Evolutionary conservation across 169 alveolate species (phyloP), one percentile per base, ranked within the genome.

Genomic region (Plasmodium falciparum): DNA sequence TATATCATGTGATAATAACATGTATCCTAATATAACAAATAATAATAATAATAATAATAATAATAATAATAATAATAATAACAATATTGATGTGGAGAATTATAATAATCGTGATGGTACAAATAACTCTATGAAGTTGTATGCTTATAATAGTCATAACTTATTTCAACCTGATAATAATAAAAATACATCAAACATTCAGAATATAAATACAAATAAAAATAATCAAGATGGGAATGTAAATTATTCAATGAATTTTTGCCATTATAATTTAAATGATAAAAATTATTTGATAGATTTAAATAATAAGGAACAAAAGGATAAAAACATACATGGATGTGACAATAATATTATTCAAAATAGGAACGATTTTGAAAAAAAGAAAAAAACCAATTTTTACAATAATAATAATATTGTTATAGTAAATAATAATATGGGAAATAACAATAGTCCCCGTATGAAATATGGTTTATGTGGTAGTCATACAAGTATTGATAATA

Each of bases 251-350:
- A 11, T 50, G 33, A 76, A 58, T 78, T 33, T 4, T 33, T 65
- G 29, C 26, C 62, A 66, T 49, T 20, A 66, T 58, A 52, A 6
- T 20, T 20, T 63, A 24, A 50, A 39, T 3, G 71, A 59, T 70
- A 78, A 47, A n/a, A 29, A 63, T 7, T 49, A 52, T 24, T 43
- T 22, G 45, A 47, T 26, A 20, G 78, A 59, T 8, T 47, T 78
- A 33, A 33, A 33, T 33, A 5, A 1, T 39, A 39, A 78, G 54
- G 70, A 71, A 78, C 8, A 78, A 58, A 65, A 11, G 43, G 7
- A 66, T n/a, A 70, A 63, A 78, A 17, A 73, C 75, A 43, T 50
- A 47, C 9, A 78, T 0, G 22, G 63, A 45, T 54, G 65, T 11
- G 50, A 67, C 20, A 43, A 17, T 20, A 58, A 11, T 12, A 43